Evolutionary conservation across 75 land plant genomes (phyloP), one percentile per base, ranked within the genome.

Genomic region (Gnetum montanum): DNA sequence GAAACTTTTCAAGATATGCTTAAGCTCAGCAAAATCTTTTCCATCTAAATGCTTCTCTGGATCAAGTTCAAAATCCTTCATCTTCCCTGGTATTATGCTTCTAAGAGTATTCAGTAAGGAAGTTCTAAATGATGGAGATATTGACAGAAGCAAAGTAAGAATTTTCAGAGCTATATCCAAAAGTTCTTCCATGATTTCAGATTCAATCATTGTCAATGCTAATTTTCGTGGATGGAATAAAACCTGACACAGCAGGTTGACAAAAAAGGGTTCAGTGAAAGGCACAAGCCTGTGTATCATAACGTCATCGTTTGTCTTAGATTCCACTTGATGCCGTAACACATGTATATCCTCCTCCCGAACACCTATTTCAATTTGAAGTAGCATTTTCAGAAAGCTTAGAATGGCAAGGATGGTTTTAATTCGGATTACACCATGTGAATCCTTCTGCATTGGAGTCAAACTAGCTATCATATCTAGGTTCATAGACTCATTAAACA

Each of bases 1-100:
- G 46, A 52, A 74, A 3, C 75, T 75, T 44, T 64, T 74, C 30
- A 74, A 52, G 12, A 74, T 46, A 51, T 65, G 33, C 63, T 58
- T 59, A 5, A 28, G 47, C 29, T 63, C 54, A 34, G 49, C 67
- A 26, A 69, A 25, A 16, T 54, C 38, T 13, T 43, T 31, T 8
- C 24, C n/a, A 20, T 44, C 27, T 8, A 57, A 53, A 35, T 29
- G 26, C 8, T 34, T 53, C 27, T 56, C 43, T 55, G 16, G 4
- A 11, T 53, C 30, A 4, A 51, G 12, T 29, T 69, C 73, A 31
- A 40, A 36, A 10, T 57, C 58, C 31, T 36, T 30, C 27, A 38
- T 49, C 8, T 58, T 43, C 23, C 31, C 51, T 12, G 35, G 43
- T 19, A 70, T 16, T n/a, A 70, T 35, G 28, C 22, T 38, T 52